Evolutionary conservation across 2,329 filamentous ascomycete species (phyloP), one percentile per base, ranked within the genome.

Genomic region (Hypomyces perniciosus): DNA sequence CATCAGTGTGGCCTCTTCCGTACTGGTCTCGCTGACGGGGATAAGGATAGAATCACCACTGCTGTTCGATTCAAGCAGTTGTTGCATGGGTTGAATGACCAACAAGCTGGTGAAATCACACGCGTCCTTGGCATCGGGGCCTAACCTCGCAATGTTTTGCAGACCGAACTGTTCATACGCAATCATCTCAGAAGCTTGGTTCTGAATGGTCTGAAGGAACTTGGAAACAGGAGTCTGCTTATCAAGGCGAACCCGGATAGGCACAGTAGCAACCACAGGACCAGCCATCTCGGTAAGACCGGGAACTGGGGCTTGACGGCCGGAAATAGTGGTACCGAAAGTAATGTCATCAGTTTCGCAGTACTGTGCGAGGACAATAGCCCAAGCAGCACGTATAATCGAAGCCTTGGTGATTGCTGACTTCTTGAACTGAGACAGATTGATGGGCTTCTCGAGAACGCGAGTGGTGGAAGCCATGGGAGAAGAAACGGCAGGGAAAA

Each of bases 101-200:
- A 63, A 40, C 8, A 60, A 51, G 8, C 50, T 57, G 13, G 51
- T 42, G 37, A 62, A 60, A 9, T 60, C 54, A 33, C 54, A 58
- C 3, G 58, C 58, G 13, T 50, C 51, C 13, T 53, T 48, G 8
- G 52, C 49, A 8, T 43, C 52, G 9, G 52, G n/a, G 35, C 44
- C 54, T 8, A 61, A 33, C 41, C 55, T 55, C 5, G 48, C 40
- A 12, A 63, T 61, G 30, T 58, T 53, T 30, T 61, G 61, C 29
- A 64, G 41, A 8, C 62, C 62, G 8, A 40, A 54, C 12, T 62
- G 58, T 44, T 62, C 55, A 30, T 52, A 57, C 0, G 53, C 42
- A 6, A 62, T 50, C 55, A 61, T 59, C 6, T 56, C 52, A 20
- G 50, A 50, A 12, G 54, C 44, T 20, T 56, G 52, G 9, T 35